Evolutionary conservation across 2,329 filamentous ascomycete species (phyloP).

Genomic region (Paecilomyces sp.): DNA sequence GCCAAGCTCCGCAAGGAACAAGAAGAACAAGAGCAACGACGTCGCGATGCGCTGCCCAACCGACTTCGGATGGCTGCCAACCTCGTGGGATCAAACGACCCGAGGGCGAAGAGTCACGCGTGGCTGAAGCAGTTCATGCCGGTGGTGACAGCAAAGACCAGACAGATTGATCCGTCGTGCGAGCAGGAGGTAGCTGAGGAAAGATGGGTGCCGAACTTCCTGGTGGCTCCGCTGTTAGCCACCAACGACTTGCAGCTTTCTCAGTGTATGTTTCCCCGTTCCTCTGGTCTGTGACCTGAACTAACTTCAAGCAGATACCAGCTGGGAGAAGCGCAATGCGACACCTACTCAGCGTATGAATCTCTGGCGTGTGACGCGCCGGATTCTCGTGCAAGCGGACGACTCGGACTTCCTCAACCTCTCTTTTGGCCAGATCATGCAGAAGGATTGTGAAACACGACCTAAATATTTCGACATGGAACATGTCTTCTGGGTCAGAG

Average conservation of each 20-base stretch:
- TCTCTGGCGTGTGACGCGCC: constrained; percentile 41
- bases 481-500: constrained; percentile 46
- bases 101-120: constrained; percentile 31
- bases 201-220: constrained; percentile 43
- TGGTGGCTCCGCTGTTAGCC: constrained; percentile 41
- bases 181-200: constrained; percentile 31
- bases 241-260: constrained; percentile 44
- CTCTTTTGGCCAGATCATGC: constrained; percentile 31
- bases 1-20: constrained; percentile 37
- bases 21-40: constrained; percentile 39
- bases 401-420: constrained; percentile 29
- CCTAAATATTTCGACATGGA: constrained; percentile 44
- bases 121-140: constrained; percentile 43
- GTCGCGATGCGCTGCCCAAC: constrained; percentile 39
- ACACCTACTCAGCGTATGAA: constrained; percentile 37
- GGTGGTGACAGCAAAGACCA: constrained; percentile 36
- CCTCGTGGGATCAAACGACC: constrained; percentile 36
- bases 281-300: background rate
- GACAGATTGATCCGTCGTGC: constrained; percentile 35
- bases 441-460: constrained; percentile 35
- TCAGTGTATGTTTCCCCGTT: constrained; percentile 27
- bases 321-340: constrained; percentile 39
- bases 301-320: constrained; percentile 24
- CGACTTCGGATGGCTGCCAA: constrained; percentile 39
- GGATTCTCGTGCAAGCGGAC: constrained; percentile 38